Base-by-base conservation (phyloP, 495 filamentous ascomycete genomes). In the Podospora pseudocomata region DNA sequence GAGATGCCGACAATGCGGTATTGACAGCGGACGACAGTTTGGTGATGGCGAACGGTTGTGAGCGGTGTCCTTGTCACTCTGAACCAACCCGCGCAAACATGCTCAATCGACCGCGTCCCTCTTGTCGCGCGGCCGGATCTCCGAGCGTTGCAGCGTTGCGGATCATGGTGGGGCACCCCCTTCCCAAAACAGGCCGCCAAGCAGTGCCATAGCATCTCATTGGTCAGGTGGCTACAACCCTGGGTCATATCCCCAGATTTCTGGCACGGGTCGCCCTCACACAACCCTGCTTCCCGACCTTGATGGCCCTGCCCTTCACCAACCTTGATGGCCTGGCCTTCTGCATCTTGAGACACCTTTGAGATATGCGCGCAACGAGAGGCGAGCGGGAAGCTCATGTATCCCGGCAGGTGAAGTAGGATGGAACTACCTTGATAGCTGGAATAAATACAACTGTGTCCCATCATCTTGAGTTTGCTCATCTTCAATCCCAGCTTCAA, bases 1-100 rank as follows among this genome's bases (percentile, higher is more conserved):
- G 39, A 58, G 19, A 27, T 20, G 0, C 56, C 56, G 56, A 58
- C 56, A 27, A 58, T 27, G 56, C 56, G 56, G 39, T 49, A 49
- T 49, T 49, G 39, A 49, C 39, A 49, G 39, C 39, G 39, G 39
- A 11, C 39, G 39, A 49, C 39, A 11, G 39, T 18, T 61, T 34
- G 59, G 20, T 20, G 56, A 27, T 58, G 56, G 15, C 15, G 16
- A 13, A 56, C 5, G 20, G n/a, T 58, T 58, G 56, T 20, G 19
- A 58, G n/a, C 26, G 30, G 27, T 34, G 60, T 28, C 30, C 56
- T 20, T 59, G 60, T 28, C 60, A 32, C 2, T 28, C 23, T 15
- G 60, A 67, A 67, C 73, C 71, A 64, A 64, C 72, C 70, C 69
- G 73, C 76, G 68, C 73, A 78, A 78, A 78, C 72, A 61, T 75